Evolutionary conservation across 2,329 filamentous ascomycete species (phyloP).

Genomic region (Fusarium torulosum): DNA sequence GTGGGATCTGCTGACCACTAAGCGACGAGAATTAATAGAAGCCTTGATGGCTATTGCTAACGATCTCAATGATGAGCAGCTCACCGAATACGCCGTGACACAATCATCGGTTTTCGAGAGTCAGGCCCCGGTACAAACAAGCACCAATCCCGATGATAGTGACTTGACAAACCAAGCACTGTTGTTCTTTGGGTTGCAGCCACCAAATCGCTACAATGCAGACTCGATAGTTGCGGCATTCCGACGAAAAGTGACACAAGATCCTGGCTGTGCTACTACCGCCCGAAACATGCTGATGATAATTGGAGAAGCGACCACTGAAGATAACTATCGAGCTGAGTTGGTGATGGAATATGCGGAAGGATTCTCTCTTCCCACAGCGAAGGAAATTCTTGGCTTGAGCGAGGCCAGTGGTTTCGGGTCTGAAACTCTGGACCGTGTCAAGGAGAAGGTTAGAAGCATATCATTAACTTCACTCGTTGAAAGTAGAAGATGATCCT

Average conservation of each 20-base stretch:
- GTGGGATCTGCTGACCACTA: conserved; percentile 54
- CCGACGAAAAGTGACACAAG: conserved; percentile 49
- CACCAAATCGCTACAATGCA: conserved; percentile 53
- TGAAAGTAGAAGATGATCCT: conserved; percentile 11
- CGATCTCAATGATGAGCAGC: conserved; percentile 51
- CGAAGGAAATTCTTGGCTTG: conserved; percentile 51
- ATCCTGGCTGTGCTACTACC: conserved; percentile 50
- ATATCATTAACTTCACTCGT: background rate
- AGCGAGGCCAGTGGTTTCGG: conserved; percentile 42
- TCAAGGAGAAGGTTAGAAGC: conserved; percentile 49
- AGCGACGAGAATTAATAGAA: conserved; percentile 51
- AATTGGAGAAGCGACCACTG: conserved; percentile 52
- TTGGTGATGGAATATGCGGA: conserved; percentile 53
- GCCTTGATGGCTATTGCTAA: conserved; percentile 53
- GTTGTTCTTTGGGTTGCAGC: conserved; percentile 52
- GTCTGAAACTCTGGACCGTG: conserved; percentile 42
- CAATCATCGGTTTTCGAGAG: conserved; percentile 58
- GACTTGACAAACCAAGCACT: conserved; percentile 52
- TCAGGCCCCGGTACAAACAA: conserved; percentile 48
- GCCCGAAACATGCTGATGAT: conserved; percentile 53
- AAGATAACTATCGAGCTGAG: conserved; percentile 52
- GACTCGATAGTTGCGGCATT: conserved; percentile 54
- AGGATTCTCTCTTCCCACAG: conserved; percentile 55
- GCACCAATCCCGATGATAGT: conserved; percentile 47
- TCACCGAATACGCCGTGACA: conserved; percentile 55